Percentiles rank a stretch among this genome's conserved stretches.
Evolutionary conservation across 108 stramenopile genomes (phyloP).

Genomic region (Nannochloropsis oceanica): DNA sequence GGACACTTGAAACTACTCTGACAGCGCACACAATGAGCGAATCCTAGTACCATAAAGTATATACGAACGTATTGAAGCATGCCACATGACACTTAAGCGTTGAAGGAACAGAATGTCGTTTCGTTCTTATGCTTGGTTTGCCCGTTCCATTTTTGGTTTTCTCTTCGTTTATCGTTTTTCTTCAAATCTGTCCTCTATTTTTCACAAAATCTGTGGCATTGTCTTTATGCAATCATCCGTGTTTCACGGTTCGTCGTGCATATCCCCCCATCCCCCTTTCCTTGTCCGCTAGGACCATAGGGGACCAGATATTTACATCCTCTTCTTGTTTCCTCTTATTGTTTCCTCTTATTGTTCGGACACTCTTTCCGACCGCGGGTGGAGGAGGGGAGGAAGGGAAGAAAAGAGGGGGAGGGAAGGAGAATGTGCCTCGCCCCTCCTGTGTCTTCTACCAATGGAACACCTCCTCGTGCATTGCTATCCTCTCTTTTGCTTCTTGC

Average conservation of each 20-base stretch:
- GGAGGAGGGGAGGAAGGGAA: background rate
- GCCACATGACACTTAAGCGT: background rate
- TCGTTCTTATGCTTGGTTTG: background rate
- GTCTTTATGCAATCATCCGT: background rate
- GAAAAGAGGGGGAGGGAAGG: background rate
- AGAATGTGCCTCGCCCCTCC: background rate
- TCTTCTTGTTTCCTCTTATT: background rate
- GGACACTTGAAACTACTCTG: slow-evolving; percentile 38
- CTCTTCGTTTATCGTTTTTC: background rate
- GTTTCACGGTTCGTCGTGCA: background rate
- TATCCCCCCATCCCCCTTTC: background rate
- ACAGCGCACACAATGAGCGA: too few species aligned
- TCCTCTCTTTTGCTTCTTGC: background rate
- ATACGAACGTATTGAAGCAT: background rate
- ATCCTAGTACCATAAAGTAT: background rate
- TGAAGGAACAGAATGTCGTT: background rate
- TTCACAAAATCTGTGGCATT: background rate
- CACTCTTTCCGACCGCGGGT: background rate
- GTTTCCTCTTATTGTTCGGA: background rate
- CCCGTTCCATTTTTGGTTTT: background rate
- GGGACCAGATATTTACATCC: background rate
- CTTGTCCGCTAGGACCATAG: background rate
- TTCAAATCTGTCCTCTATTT: background rate
- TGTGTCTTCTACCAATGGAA: background rate
- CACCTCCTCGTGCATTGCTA: background rate